phyloP scores from a whole-genome alignment of 495 filamentous ascomycete species.

The Bacidia gigantensis region DNA sequence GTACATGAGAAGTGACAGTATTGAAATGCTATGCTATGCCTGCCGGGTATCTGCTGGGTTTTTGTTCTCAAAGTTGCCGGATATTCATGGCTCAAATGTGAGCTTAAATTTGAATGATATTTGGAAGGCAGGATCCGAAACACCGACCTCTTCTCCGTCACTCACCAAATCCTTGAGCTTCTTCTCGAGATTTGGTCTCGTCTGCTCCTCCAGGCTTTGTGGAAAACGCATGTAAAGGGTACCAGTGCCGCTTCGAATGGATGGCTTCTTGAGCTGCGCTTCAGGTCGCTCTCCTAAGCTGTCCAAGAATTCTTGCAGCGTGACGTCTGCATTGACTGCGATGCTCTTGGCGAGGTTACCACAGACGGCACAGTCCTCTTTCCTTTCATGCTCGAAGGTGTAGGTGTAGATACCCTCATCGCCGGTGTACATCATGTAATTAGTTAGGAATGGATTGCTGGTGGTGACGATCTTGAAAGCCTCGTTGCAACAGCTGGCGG shows the following conservation, averaged over 20 bases:
- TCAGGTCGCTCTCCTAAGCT: conserved; percentile 70
- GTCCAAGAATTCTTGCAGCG: conserved; percentile 75
- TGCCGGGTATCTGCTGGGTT: background rate
- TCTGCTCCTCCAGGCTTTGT: conserved; percentile 64
- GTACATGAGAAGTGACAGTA: no score
- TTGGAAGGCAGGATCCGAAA: conserved; percentile 71
- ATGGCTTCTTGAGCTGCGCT: conserved; percentile 81
- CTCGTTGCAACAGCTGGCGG: conserved; percentile 90
- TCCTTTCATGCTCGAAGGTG: conserved; percentile 85
- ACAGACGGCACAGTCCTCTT: conserved; percentile 89
- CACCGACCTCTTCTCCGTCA: conserved; percentile 59
- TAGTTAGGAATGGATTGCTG: conserved; percentile 69
- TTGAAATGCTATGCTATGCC: background rate
- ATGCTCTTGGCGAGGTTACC: conserved; percentile 66
- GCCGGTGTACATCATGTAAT: conserved; percentile 99
- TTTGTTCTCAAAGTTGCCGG: background rate
- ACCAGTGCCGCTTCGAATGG: conserved; percentile 62
- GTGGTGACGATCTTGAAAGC: conserved; percentile 84
- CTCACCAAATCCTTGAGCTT: conserved; percentile 52
- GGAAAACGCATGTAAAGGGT: conserved; percentile 85
- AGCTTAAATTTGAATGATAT: conserved; percentile 59
- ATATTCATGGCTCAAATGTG: conserved; percentile 25
- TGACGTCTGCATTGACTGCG: conserved; percentile 52
- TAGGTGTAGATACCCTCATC: conserved; percentile 94
- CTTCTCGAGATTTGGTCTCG: conserved; percentile 64